phyloP scores from a whole-genome alignment of 192 early-diverging fungal genomes.

The Obelidium mucronatum region DNA sequence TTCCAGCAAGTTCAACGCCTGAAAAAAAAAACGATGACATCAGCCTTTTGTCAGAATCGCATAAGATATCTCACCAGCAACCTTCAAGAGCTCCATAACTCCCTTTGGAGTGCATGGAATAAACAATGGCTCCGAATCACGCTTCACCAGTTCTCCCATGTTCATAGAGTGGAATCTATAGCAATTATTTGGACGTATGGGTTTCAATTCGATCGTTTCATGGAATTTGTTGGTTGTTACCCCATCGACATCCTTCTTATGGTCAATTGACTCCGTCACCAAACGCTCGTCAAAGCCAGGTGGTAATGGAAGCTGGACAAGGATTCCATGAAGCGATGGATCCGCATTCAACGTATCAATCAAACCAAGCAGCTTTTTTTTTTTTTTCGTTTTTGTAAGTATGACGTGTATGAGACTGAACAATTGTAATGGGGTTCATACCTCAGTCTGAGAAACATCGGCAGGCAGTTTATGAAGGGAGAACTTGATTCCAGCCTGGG shows the following conservation, averaged over 20 bases:
- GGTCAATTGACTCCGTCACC: conserved; percentile 85
- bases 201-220: too few species aligned
- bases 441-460: conserved; percentile 71
- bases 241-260: conserved; percentile 97
- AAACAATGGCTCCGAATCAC: conserved; percentile 81
- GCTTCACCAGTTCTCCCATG: conserved; percentile 90
- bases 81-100: conserved; percentile 83
- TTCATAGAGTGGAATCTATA: conserved; percentile 89
- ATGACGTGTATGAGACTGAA: neutral
- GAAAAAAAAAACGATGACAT: neutral
- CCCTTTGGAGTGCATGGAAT: conserved; percentile 98
- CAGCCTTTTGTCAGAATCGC: conserved; percentile 4
- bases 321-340: conserved; percentile 85
- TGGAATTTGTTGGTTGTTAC: neutral
- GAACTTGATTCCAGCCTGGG: conserved; percentile 80
- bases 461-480: conserved; percentile 71
- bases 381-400: conserved; percentile 11
- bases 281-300: conserved; percentile 80
- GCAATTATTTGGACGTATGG: neutral
- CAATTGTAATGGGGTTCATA: conserved; percentile 32
- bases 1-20: conserved; percentile 77
- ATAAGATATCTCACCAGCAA: conserved; percentile 35
- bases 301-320: conserved; percentile 96
- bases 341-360: conserved; percentile 83
- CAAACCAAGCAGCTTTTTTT: conserved; percentile 66